Percentiles rank a stretch among this genome's conserved stretches.
Evolutionary conservation across 805 yeast species (phyloP).

Genomic region (Lachancea nothofagi): DNA sequence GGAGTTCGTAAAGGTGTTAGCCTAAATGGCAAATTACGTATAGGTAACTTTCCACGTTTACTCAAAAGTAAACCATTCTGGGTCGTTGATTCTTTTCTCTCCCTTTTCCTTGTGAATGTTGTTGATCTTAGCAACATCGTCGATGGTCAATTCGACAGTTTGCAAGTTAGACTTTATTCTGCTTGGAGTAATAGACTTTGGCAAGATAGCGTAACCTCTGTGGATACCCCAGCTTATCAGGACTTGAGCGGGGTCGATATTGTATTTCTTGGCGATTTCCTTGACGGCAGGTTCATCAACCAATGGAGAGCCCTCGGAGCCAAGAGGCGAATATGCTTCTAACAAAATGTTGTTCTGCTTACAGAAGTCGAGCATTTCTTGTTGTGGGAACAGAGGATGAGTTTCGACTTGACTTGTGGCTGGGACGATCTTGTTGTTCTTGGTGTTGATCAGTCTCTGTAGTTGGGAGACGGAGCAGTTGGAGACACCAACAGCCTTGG

Average conservation of each 20-base stretch:
- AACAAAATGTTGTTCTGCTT: slow-evolving; percentile 47
- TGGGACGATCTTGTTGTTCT: slow-evolving; percentile 52
- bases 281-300: slow-evolving; percentile 40
- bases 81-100: slow-evolving; percentile 29
- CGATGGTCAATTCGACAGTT: slow-evolving; percentile 32
- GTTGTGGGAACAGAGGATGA: slow-evolving; percentile 69
- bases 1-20: not conserved
- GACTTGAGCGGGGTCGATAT: slow-evolving; percentile 43
- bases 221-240: slow-evolving; percentile 54
- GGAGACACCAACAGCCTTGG: slow-evolving; percentile 70
- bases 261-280: slow-evolving; percentile 40
- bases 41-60: no score
- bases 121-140: slow-evolving; percentile 33
- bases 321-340: slow-evolving; percentile 78
- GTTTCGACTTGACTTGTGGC: slow-evolving; percentile 71
- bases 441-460: slow-evolving; percentile 44
- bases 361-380: slow-evolving; percentile 49
- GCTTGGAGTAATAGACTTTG: slow-evolving; percentile 42
- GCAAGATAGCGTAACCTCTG: slow-evolving; percentile 51
- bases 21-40: no score
- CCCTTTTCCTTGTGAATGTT: slow-evolving; percentile 27
- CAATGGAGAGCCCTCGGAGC: slow-evolving; percentile 52
- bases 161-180: slow-evolving; percentile 39
- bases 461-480: slow-evolving; percentile 56
- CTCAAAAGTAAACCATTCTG: slow-evolving; percentile 26